Percentiles rank a stretch among this genome's conserved stretches.
These are phyloP conservation scores for Cordyceps javanica DNA, from an alignment of 2,329 filamentous ascomycete species.

Conservation along the genomic window DNA sequence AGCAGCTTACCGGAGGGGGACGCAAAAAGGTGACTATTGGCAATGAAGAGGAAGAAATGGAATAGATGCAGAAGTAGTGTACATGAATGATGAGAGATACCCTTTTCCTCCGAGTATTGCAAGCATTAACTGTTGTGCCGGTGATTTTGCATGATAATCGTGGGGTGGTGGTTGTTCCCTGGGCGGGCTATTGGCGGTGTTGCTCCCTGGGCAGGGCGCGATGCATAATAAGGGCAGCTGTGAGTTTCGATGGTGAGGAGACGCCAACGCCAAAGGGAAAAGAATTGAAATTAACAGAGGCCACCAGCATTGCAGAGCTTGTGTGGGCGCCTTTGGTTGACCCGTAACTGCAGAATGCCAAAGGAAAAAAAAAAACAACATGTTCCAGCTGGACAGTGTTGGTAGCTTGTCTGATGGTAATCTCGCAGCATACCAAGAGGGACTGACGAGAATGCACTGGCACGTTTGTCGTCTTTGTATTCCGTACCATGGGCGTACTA, in stretches of 20 bases:
- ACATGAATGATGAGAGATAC: slow-evolving; percentile 10
- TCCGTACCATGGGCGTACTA: no score
- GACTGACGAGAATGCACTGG: slow-evolving; percentile 1
- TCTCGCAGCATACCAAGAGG: slow-evolving; percentile 9
- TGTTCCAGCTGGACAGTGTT: not conserved
- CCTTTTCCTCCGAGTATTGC: slow-evolving; percentile 3
- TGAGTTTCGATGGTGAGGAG: not conserved
- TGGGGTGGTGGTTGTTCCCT: not conserved
- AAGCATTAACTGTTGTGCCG: not conserved
- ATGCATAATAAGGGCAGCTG: not conserved
- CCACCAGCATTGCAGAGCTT: not conserved
- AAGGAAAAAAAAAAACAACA: not conserved
- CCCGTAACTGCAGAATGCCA: not conserved
- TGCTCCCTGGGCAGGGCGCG: slow-evolving; percentile 6
- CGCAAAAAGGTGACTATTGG: slow-evolving; percentile 85
- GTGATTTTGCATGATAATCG: not conserved
- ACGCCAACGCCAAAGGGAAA: not conserved
- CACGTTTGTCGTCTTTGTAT: not conserved
- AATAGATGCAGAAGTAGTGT: slow-evolving; percentile 22
- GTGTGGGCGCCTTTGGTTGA: not conserved
- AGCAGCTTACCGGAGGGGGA: slow-evolving; percentile 76
- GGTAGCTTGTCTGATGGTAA: slow-evolving; percentile 8
- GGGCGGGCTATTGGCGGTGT: slow-evolving; percentile 6
- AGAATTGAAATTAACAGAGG: not conserved
- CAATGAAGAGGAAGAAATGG: slow-evolving; percentile 58